These are phyloP conservation scores for Cyberlindnera nakhonratchasimensis DNA, from an alignment of 805 yeast species.

Conservation along the genomic window DNA sequence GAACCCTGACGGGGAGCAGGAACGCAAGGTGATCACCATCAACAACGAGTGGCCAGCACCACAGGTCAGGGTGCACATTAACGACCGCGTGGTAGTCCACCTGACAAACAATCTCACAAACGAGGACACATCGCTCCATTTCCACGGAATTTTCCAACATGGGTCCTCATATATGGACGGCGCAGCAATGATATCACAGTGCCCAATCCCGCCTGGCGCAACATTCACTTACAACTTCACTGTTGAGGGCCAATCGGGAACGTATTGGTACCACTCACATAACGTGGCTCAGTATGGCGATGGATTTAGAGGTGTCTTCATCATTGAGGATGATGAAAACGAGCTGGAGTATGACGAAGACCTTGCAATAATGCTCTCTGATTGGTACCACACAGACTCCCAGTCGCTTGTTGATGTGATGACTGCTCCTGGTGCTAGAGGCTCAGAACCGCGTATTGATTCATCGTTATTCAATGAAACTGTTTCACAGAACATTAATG, in stretches of 20 bases:
- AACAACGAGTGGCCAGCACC: constrained; percentile 57
- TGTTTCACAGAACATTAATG: constrained; percentile 39
- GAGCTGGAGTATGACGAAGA: constrained; percentile 43
- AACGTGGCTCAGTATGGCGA: constrained; percentile 43
- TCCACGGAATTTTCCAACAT: constrained; percentile 77
- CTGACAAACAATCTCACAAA: constrained; percentile 36
- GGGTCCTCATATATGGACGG: constrained; percentile 85
- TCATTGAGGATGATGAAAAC: constrained; percentile 29
- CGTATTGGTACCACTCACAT: constrained; percentile 58
- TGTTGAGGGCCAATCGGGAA: constrained; percentile 40
- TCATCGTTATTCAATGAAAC: constrained; percentile 46
- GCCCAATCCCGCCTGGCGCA: constrained; percentile 40
- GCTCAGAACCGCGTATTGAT: constrained; percentile 49
- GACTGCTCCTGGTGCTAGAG: constrained; percentile 38
- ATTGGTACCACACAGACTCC: constrained; percentile 46
- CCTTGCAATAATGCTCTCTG: constrained; percentile 39
- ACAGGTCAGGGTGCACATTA: constrained; percentile 35
- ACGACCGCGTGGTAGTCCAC: constrained; percentile 41
- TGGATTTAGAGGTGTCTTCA: constrained; percentile 47
- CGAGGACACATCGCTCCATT: constrained; percentile 51
- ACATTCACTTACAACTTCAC: constrained; percentile 41
- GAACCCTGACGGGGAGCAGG: constrained; percentile 55
- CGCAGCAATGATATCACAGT: constrained; percentile 77
- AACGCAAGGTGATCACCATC: constrained; percentile 54
- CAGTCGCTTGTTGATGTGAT: constrained; percentile 35